These are phyloP conservation scores for Cryptococcus sp. DNA, from an alignment of 1,284 basidiomycete genomes.

Conservation along the genomic window DNA sequence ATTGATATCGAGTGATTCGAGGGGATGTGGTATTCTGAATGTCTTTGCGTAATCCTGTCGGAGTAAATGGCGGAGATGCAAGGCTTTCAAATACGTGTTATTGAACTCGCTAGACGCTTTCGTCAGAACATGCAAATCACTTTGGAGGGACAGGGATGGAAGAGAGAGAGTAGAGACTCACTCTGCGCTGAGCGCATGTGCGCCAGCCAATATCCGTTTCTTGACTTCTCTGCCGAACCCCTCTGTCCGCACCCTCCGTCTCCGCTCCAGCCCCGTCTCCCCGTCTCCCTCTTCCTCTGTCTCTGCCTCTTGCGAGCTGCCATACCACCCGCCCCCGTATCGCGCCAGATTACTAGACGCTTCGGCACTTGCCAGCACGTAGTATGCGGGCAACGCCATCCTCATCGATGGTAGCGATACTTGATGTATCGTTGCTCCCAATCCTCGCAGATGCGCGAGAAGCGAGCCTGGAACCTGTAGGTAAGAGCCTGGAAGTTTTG, in stretches of 20 bases:
- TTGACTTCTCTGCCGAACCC: constrained; percentile 86
- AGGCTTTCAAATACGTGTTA: constrained; percentile 93
- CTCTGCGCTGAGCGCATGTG: constrained; percentile 90
- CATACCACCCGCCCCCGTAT: constrained; percentile 77
- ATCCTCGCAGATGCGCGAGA: constrained; percentile 59
- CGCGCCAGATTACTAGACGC: constrained; percentile 90
- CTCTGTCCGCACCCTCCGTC: constrained; percentile 62
- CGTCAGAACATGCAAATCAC: background rate
- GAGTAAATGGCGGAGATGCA: constrained; percentile 71
- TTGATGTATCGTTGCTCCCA: constrained; percentile 70
- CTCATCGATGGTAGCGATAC: constrained; percentile 76
- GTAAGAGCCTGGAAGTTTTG: constrained; percentile 27
- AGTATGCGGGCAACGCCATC: constrained; percentile 88
- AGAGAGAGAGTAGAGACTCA: constrained; percentile 54
- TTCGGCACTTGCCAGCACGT: constrained; percentile 90
- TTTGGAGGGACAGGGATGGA: constrained; percentile 2
- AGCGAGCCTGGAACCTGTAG: constrained; percentile 34
- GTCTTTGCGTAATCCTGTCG: constrained; percentile 72
- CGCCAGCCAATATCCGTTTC: constrained; percentile 86
- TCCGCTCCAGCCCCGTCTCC: constrained; percentile 59
- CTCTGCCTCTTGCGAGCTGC: constrained; percentile 56
- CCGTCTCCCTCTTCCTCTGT: constrained; percentile 50
- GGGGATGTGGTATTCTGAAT: constrained; percentile 60
- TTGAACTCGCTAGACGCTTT: constrained; percentile 73
- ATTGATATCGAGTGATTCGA: constrained; percentile 5